These are phyloP conservation scores for Xylaria flabelliformis DNA, from an alignment of 495 filamentous ascomycete species.

Conservation along the genomic window DNA sequence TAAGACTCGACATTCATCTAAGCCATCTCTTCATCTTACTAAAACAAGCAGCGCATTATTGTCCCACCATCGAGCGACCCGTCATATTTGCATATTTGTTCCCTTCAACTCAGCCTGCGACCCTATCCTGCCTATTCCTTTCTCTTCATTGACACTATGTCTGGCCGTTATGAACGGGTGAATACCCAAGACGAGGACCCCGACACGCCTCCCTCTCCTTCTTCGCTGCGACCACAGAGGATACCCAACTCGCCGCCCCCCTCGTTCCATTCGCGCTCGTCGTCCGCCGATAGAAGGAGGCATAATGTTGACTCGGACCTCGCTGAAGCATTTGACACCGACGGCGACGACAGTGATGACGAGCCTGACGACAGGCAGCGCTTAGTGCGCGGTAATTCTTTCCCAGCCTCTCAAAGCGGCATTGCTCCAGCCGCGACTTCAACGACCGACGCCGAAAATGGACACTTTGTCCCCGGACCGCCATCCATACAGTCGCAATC, in stretches of 20 bases:
- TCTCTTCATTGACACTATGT: conserved; percentile 59
- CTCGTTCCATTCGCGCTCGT: conserved; percentile 86
- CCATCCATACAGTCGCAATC: conserved; percentile 32
- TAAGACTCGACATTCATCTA: conserved; percentile 4
- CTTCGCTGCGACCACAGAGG: conserved; percentile 46
- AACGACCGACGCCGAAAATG: conserved; percentile 26
- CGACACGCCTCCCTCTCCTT: conserved; percentile 44
- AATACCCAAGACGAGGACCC: conserved; percentile 57
- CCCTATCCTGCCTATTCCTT: too few species aligned
- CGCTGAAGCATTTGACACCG: conserved; percentile 87
- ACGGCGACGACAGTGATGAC: conserved; percentile 73
- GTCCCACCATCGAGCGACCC: neutral
- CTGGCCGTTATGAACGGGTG: conserved; percentile 89
- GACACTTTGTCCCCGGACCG: conserved; percentile 18
- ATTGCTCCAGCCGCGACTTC: conserved; percentile 27
- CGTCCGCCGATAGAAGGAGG: conserved; percentile 69
- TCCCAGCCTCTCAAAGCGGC: conserved; percentile 35
- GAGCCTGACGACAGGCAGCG: conserved; percentile 85
- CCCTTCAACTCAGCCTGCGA: neutral
- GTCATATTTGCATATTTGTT: neutral
- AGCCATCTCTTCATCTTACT: neutral
- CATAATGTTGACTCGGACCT: conserved; percentile 71
- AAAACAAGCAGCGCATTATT: neutral
- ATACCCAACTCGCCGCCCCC: conserved; percentile 88
- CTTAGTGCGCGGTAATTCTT: conserved; percentile 75